Evolutionary conservation across 805 yeast genomes (phyloP), one percentile per base, ranked within the genome.

Genomic region (Nakazawaea populi): DNA sequence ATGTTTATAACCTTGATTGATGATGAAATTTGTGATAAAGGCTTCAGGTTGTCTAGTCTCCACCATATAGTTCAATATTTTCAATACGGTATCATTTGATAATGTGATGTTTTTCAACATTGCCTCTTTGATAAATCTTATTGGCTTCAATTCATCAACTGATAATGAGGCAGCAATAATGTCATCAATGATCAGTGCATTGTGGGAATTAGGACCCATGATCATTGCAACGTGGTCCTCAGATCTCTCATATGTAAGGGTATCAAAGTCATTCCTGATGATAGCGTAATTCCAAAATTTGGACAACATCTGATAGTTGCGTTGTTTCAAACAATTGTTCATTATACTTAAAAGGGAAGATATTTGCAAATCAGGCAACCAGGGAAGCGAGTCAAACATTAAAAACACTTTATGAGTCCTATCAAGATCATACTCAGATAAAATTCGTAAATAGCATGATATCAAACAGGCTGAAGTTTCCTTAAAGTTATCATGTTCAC

Each of bases 281-380:
- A 69, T 55, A 11, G 58, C 48, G 52, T 60, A 60, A 54, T 66
- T 56, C 70, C 70, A 67, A 18, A 67, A 56, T 50, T 58, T 63
- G 6, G 42, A 39, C 10, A 68, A 61, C 45, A 54, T 47, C 3
- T 36, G 24, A 14, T 58, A 55, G 44, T 67, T 60, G 5, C 56
- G 48, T 3, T 24, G 12, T 28, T 57, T 55, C 28, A 62, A 36
- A 30, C 59, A 58, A 40, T 57, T 57, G 38, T 63, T 58, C 48
- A 64, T 58, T n/a, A 66, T 49, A n/a, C 53, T 51, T 30, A 64
- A 27, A 35, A 67, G 47, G 14, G 61, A 56, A 39, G 56, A 54
- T 36, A 67, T 59, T 27, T 60, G 48, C n/a, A 67, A 60, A 45
- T 65, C 69, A 28, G 73, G 73, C 41, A 69, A 55, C 68, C 69